Conservation (phyloP, 306 rosid species). For the Erythrophleum fordii region DNA sequence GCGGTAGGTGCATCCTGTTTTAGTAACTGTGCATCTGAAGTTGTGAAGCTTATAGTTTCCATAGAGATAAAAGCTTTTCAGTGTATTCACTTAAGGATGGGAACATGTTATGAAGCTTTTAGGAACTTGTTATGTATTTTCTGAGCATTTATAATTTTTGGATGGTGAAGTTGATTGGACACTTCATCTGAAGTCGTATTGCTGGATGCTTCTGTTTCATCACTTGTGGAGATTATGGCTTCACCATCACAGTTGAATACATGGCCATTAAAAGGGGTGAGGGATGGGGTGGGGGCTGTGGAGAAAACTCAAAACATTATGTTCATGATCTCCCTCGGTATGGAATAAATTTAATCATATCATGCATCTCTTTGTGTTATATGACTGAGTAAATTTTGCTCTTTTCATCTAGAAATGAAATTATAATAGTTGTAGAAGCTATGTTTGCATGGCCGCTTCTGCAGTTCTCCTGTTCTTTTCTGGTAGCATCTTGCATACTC, state of each 20-base stretch:
- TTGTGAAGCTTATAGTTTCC: not conserved
- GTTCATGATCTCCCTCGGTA: slow-evolving; percentile 23
- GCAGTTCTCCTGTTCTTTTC: slow-evolving; percentile 1
- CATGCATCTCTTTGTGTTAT: not conserved
- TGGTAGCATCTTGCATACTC: not conserved
- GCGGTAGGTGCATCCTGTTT: slow-evolving; percentile 67
- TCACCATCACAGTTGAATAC: slow-evolving; percentile 13
- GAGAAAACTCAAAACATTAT: not conserved
- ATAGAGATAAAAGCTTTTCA: slow-evolving; percentile 16
- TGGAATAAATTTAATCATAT: slow-evolving; percentile 1
- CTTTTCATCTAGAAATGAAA: slow-evolving; percentile 22
- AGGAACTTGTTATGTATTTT: slow-evolving; percentile 24
- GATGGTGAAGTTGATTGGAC: slow-evolving; percentile 19
- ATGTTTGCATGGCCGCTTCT: slow-evolving; percentile 3
- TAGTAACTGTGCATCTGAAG: slow-evolving; percentile 27
- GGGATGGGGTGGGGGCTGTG: not conserved
- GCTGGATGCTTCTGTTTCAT: slow-evolving; percentile 20
- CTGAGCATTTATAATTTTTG: not conserved
- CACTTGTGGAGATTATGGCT: slow-evolving; percentile 24
- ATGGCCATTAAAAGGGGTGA: slow-evolving; percentile 8
- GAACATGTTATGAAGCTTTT: slow-evolving; percentile 32
- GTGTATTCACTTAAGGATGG: slow-evolving; percentile 10
- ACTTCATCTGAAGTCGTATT: slow-evolving; percentile 10
- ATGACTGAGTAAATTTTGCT: not conserved
- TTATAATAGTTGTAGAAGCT: not conserved